phyloP scores from a whole-genome alignment of 2,329 filamentous ascomycete genomes.

The Pestalotiopsis sp. region DNA sequence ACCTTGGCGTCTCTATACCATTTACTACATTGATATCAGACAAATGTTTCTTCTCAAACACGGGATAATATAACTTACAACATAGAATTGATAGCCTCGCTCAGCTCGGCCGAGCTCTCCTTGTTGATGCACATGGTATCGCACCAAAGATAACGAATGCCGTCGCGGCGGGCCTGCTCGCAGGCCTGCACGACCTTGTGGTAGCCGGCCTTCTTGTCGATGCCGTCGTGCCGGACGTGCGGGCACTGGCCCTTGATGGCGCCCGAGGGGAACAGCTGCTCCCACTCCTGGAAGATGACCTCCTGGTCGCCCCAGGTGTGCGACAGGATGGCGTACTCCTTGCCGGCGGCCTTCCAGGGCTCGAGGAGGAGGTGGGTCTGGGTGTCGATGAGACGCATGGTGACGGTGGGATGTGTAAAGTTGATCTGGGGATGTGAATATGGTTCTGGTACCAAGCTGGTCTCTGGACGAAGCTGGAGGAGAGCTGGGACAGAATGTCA shows the following conservation, averaged over 20 bases:
- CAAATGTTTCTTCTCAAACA: conserved; percentile 28
- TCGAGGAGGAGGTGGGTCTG: conserved; percentile 30
- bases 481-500: background rate
- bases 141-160: conserved; percentile 33
- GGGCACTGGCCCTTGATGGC: conserved; percentile 16
- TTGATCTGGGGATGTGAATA: background rate
- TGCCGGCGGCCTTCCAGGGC: background rate
- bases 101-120: conserved; percentile 33
- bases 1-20: conserved; percentile 19
- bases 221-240: background rate
- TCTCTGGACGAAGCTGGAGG: background rate
- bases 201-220: conserved; percentile 27
- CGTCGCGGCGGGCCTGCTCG: conserved; percentile 26
- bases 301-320: conserved; percentile 38
- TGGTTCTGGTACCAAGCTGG: background rate
- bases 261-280: conserved; percentile 18
- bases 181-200: conserved; percentile 35
- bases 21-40: background rate
- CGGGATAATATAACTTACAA: conserved; percentile 17
- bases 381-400: conserved; percentile 39
- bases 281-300: conserved; percentile 34
- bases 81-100: conserved; percentile 39
- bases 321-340: conserved; percentile 40
- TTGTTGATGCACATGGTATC: conserved; percentile 41
- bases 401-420: background rate